Base-by-base conservation (phyloP, 2,329 filamentous ascomycete genomes). In the Hawksworthiomyces lignivorus region DNA sequence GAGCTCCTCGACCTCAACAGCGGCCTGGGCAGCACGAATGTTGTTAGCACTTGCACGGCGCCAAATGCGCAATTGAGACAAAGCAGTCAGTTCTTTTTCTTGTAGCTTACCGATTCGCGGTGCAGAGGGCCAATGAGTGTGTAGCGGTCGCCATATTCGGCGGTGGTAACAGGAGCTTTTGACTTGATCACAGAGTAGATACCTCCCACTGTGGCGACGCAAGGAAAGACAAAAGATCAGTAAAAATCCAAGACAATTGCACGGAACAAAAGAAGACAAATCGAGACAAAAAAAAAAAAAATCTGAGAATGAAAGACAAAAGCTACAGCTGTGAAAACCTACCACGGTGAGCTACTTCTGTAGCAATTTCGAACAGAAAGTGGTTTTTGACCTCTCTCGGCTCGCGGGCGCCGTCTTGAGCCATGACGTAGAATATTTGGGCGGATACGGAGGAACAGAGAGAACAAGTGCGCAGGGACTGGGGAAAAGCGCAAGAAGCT, bases 121-220 rank as follows among this genome's bases (percentile, higher is more conserved):
- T 97, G 96, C 60, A 94, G 80, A 45, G 92, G 92, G 2, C 92
- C 92, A 61, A 98, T 89, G 51, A 97, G 77, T 21, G 87, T 94
- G 66, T 98, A 98, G 52, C 87, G 80, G 46, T 95, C 88, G 64
- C 92, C 92, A 92, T 97, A 98, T 65, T 98, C 92, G 48, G 88
- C 88, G 1, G 90, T 96, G 32, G 92, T 97, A 48, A 97, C 92
- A 38, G 92, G 90, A 28, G 92, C 90, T 67, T 98, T 98, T 48
- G 92, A 98, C 67, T 98, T 98, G 67, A 98, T 82, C 52, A 98
- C 92, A 14, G 90, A 97, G 73, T 98, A 98, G 68, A 98, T 98
- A 56, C 92, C 92, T 59, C 92, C 92, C 48, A 98, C 92, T 94
- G 44, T 14, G 9, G 3, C 43, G 35, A 30, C 24, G 7, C 21